Conservation (phyloP, 768 basidiomycete genomes). For the Naematelia aurantialba region DNA sequence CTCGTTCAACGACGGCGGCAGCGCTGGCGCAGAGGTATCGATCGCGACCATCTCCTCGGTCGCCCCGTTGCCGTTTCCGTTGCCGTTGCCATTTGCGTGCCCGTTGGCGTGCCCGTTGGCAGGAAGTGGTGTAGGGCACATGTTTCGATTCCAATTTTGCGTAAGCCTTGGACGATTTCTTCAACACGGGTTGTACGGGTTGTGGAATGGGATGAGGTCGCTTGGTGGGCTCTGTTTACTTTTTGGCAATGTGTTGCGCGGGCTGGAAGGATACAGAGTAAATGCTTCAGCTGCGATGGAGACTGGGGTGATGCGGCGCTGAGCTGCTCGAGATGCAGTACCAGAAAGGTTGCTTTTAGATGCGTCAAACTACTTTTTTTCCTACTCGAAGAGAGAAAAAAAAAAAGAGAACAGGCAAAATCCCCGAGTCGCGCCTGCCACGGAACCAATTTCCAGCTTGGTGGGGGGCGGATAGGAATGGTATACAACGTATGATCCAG, state of each 20-base stretch:
- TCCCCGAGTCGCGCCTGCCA: background rate
- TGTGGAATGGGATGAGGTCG: no score
- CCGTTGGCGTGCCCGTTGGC: background rate
- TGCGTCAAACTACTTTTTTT: no score
- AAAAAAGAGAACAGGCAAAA: background rate
- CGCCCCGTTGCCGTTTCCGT: slow-evolving; percentile 9
- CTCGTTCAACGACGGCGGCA: slow-evolving; percentile 16
- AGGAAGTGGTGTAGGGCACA: background rate
- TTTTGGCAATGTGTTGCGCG: no score
- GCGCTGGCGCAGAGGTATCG: slow-evolving; percentile 52
- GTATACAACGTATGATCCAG: no score
- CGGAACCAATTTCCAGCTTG: no score
- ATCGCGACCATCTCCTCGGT: slow-evolving; percentile 68
- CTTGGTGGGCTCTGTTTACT: no score
- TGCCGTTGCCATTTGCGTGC: no score
- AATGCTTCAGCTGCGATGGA: no score
- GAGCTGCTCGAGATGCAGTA: background rate
- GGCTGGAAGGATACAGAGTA: no score
- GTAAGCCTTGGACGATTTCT: no score
- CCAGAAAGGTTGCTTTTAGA: background rate
- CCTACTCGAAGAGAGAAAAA: background rate
- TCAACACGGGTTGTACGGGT: no score
- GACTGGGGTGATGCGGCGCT: background rate
- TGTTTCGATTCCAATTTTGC: background rate
- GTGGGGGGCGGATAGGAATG: no score